Conservation (phyloP, 2,329 filamentous ascomycete genomes). For the Colletotrichum sp. region DNA sequence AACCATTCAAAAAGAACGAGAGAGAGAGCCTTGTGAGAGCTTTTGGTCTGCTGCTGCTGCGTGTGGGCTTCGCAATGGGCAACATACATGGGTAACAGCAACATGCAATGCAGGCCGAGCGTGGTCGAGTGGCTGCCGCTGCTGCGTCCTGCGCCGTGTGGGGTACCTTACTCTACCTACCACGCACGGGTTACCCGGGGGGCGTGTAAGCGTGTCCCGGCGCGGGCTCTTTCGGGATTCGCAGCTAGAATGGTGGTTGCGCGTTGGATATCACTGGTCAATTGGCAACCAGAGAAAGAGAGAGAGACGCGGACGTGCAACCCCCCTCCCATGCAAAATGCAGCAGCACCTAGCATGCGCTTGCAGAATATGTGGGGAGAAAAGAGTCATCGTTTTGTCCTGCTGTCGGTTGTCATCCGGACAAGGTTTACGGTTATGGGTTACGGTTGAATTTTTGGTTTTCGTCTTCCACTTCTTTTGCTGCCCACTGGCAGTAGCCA, state of each 20-base stretch:
- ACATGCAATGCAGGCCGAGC: not conserved
- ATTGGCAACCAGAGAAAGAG: not conserved
- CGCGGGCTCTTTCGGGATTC: not conserved
- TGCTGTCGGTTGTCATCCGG: not conserved
- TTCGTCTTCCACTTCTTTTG: not conserved
- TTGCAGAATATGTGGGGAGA: not conserved
- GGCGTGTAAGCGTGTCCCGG: not conserved
- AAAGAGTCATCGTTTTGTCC: slow-evolving; percentile 8
- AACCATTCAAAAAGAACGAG: not conserved
- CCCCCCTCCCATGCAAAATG: not conserved
- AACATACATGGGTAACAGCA: not conserved
- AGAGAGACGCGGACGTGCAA: not conserved
- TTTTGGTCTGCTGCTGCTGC: not conserved
- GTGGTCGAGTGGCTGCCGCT: not conserved
- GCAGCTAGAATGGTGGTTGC: not conserved
- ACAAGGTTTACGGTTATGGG: not conserved
- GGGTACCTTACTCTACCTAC: not conserved
- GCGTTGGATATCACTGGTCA: slow-evolving; percentile 12
- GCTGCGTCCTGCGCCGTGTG: not conserved
- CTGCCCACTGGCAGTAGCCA: not conserved
- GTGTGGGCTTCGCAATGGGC: not conserved
- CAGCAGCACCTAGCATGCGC: not conserved
- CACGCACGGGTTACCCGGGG: not conserved
- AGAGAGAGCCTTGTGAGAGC: not conserved
- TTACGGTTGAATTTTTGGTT: not conserved